Conservation (phyloP, 2,329 filamentous ascomycete genomes). For the Monilinia laxa region DNA sequence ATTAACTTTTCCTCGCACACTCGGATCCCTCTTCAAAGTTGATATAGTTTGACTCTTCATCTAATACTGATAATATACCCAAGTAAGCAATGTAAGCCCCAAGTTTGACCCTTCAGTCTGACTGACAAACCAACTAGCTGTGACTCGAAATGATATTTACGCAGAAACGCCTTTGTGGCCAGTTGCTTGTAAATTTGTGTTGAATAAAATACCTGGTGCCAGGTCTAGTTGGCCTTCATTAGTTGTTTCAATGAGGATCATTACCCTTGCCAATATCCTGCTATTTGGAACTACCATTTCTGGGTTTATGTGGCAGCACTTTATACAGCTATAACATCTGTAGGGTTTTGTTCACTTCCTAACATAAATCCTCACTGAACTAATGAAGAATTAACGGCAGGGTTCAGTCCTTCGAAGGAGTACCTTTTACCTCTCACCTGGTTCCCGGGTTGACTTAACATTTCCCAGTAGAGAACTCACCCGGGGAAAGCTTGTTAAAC, state of each 20-base stretch:
- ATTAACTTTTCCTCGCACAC: neutral
- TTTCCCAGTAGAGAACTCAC: neutral
- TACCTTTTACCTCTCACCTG: neutral
- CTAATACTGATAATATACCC: neutral
- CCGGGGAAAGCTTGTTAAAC: neutral
- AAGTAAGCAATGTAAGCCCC: neutral
- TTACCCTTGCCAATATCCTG: neutral
- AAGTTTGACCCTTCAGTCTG: neutral
- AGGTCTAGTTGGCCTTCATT: neutral
- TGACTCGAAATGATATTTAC: neutral
- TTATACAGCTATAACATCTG: neutral
- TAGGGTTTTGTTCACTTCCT: no score
- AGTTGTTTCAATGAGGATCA: neutral
- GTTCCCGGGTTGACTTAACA: neutral
- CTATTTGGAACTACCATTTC: neutral
- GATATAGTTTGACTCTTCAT: neutral
- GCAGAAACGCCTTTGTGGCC: neutral
- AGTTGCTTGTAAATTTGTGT: neutral
- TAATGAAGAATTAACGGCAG: neutral
- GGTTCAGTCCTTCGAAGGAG: neutral
- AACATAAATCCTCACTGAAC: no score
- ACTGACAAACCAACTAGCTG: neutral
- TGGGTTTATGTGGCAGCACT: neutral
- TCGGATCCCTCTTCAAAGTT: neutral
- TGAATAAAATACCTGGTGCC: neutral